phyloP scores from a whole-genome alignment of 2,329 filamentous ascomycete genomes.

The Reticulascus tulasneorum region DNA sequence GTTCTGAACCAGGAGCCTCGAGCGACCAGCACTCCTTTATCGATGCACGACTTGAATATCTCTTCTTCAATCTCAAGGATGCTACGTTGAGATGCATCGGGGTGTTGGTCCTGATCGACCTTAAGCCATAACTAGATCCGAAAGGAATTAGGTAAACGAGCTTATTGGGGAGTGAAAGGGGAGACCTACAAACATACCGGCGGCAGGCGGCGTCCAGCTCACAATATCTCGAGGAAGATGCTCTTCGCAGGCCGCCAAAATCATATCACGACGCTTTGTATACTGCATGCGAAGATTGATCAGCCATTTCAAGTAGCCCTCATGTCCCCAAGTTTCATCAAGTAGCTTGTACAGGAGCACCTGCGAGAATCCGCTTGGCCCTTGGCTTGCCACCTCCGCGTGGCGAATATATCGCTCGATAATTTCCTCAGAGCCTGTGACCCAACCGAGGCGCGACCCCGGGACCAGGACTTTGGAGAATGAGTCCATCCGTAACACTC shows the following conservation, averaged over 20 bases:
- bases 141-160: not conserved
- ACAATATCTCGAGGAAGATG: conserved; percentile 71
- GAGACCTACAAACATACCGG: conserved; percentile 90
- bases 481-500: conserved; percentile 86
- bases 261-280: conserved; percentile 69
- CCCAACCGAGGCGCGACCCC: conserved; percentile 79
- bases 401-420: conserved; percentile 78
- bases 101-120: conserved; percentile 64
- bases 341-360: conserved; percentile 82
- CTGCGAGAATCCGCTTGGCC: conserved; percentile 80
- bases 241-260: conserved; percentile 76
- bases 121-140: conserved; percentile 63
- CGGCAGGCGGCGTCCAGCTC: conserved; percentile 73
- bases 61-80: conserved; percentile 74
- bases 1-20: conserved; percentile 90
- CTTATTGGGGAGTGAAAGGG: not conserved
- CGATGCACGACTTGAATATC: conserved; percentile 75
- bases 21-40: conserved; percentile 74
- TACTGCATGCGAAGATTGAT: conserved; percentile 79
- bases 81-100: conserved; percentile 46
- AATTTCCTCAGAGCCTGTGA: conserved; percentile 82
- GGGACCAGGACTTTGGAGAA: conserved; percentile 90
- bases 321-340: conserved; percentile 91
- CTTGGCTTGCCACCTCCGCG: conserved; percentile 79
- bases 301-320: conserved; percentile 85